Percentiles rank a stretch among this genome's conserved stretches.
Evolutionary conservation across 2,329 filamentous ascomycete genomes (phyloP).

Genomic region (Thielaviopsis musarum): DNA sequence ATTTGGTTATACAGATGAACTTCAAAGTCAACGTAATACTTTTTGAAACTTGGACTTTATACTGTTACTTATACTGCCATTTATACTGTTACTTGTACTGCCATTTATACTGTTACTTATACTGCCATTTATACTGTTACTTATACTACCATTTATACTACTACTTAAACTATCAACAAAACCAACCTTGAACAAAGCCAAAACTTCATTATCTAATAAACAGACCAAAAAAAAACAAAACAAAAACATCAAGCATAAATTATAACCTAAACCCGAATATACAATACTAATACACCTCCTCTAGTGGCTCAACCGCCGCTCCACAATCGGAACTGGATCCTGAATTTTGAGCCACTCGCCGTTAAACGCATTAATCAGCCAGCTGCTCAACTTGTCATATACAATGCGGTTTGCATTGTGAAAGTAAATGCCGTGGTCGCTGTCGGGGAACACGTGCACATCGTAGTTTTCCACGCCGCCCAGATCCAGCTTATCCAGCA

Average conservation of each 20-base stretch:
- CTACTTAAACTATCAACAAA: too few relatives aligned
- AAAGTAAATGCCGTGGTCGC: conserved; percentile 87
- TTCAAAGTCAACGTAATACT: too few relatives aligned
- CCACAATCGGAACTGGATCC: conserved; percentile 28
- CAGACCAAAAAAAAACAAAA: neutral
- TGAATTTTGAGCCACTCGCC: conserved; percentile 66
- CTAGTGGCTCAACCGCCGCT: conserved; percentile 14
- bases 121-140: too few relatives aligned
- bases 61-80: too few relatives aligned
- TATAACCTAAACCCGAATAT: neutral
- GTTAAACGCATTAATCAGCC: conserved; percentile 95
- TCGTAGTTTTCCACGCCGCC: conserved; percentile 82
- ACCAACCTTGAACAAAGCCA: neutral
- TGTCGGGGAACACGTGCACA: conserved; percentile 90
- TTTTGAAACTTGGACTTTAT: too few relatives aligned
- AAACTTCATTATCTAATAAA: neutral
- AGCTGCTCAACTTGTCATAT: conserved; percentile 81
- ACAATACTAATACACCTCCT: neutral
- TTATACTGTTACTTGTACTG: too few relatives aligned
- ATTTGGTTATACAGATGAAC: too few relatives aligned
- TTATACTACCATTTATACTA: too few relatives aligned
- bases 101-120: too few relatives aligned
- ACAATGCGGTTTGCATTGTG: conserved; percentile 85
- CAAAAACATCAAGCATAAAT: neutral
- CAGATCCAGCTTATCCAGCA: conserved; percentile 76